Evolutionary conservation across 2,329 filamentous ascomycete genomes (phyloP), one percentile per base, ranked within the genome.

Genomic region (Claviceps digitariae): DNA sequence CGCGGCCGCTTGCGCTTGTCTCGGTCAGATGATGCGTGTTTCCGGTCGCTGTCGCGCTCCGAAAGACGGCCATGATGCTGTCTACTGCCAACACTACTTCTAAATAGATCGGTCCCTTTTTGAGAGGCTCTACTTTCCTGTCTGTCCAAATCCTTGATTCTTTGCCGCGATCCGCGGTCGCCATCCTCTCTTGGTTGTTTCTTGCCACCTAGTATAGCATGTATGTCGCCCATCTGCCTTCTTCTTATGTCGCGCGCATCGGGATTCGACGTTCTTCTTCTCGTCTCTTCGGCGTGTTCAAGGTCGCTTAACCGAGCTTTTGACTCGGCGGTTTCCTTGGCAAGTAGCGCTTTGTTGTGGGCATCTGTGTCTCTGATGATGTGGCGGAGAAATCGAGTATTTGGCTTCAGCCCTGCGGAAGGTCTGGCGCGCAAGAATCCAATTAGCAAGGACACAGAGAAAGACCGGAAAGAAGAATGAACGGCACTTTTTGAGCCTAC

Each of bases 361-460:
- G 70, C 85, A 61, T 94, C 86, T 9, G 89, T 94, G 59, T 93
- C 86, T 57, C 84, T 86, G 57, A 98, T 88, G 54, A 97, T 87
- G 62, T 93, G 86, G 54, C 83, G 83, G 44, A 98, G 72, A 65
- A 97, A 97, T 36, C 86, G 80, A 0, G 87, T 96, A 63, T 98
- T 97, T 3, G 91, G 90, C 65, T 91, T 96, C 1, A 87, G 88
- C 57, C 83, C 80, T 59, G 79, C 78, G 47, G 78, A 69, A 54
- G 83, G 79, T 62, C 81, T 89, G n/a, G n/a, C n/a, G n/a, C 67
- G 55, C 36, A 52, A 55, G 52, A 55, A 51, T 9, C 3, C 40
- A 23, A 10, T 50, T 23, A 52, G 43, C 46, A 27, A 3, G 9
- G 43, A 6, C 4, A 2, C 15, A 29, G 27, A 15, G 12, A 13